Base-by-base conservation (phyloP, 164 flowering plant species). In the Kingdonia uniflora region DNA sequence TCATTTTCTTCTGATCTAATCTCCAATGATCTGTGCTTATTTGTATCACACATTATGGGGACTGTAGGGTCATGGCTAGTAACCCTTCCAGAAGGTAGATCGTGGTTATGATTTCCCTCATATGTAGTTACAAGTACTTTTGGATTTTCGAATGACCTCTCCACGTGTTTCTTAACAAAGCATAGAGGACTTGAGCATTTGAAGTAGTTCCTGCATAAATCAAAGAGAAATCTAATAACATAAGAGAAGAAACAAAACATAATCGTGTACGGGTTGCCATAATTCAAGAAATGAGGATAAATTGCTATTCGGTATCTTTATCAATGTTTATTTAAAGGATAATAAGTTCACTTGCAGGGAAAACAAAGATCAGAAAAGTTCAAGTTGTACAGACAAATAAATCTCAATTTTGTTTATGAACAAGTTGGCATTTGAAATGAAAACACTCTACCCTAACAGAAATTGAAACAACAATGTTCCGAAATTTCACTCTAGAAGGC, bases 41-140 rank as follows among this genome's bases (percentile, higher is more conserved):
- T 19, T 13, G 68, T 5, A 41, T 24, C 17, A 17, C 15, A 4
- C 22, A 23, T 25, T 2, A 41, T 35, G 16, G 72, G 59, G 24
- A 77, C 83, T 19, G 81, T 57, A 14, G 70, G 49, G 17, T 81
- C 95, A 52, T 79, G 82, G 71, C 73, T 74, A 47, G 60, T 78
- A 48, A 60, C 67, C 63, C 66, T 78, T 12, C 81, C 82, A 46
- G 77, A 65, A 2, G 98, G 98, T 50, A 84, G 86, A 56, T 85
- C 95, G 49, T 91, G 98, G 61, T 88, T 85, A 68, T 91, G 97
- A 59, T 89, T 85, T 24, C 97, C 97, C 55, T 89, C 95, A 26
- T 89, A 89, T 33, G 95, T 85, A 14, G 98, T 87, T 60, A 91
- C 84, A 16, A 91, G 92, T 19, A 89, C 81, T 69, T 85, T 85